Evolutionary conservation across 176 grass and related monocot species (phyloP), one percentile per base, ranked within the genome.

Genomic region (Carex littledalei): DNA sequence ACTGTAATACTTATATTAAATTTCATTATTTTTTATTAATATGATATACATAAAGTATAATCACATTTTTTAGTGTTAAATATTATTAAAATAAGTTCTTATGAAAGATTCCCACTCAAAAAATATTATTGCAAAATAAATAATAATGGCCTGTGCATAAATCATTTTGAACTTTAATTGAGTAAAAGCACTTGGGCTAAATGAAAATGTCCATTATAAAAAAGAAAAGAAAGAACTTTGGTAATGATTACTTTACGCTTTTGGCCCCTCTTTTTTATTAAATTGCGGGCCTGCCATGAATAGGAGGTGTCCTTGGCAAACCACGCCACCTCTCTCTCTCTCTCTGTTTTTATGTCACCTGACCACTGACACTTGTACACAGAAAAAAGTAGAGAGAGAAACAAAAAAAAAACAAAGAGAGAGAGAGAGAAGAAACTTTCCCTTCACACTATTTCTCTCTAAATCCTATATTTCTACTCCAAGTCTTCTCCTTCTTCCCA

Each of bases 321-420:
- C 79, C 87, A 91, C 78, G 53, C 81, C 82, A 79, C 32, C 32
- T 56, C 52, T 10, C 64, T 84, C 35, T 55, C 57, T 50, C 81
- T 76, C 83, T 91, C 85, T 63, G 59, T 21, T 67, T 89, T 29
- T 74, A 49, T 82, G 88, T 87, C 55, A 56, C 86, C 77, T 74
- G 35, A 56, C 63, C 52, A 22, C n/a, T 85, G 92, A 94, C 92
- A 91, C 89, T 84, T 89, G 89, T 91, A 35, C 81, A 12, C 76
- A 29, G 65, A 67, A 67, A 87, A 79, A 77, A 62, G 67, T 35
- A 80, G 69, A 84, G 22, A 55, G 70, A 52, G 79, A 85, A 20
- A 52, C 34, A 2, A 7, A 8, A 87, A 17, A 82, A 0, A 39
- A 5, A 39, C 16, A 68, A 12, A 17, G 31, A 37, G 17, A 39